Evolutionary conservation across 352 stramenopile species (phyloP), one percentile per base, ranked within the genome.

Genomic region (Pythium sp.): DNA sequence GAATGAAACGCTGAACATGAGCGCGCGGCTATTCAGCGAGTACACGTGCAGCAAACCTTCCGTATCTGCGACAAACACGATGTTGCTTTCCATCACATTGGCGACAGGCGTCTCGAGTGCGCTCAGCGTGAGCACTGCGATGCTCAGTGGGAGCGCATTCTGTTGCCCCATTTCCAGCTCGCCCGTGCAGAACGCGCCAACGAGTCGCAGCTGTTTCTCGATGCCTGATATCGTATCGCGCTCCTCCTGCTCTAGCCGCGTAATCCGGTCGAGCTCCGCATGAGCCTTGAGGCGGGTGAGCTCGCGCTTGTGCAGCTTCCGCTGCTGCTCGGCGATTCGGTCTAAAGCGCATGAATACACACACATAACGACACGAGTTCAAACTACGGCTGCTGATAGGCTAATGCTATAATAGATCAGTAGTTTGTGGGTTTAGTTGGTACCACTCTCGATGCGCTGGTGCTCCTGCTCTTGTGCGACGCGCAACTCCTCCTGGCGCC

Each of bases 121-220:
- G 56, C 38, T 59, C 34, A 69, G 24, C 8, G 70, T 62, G 30
- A 81, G 41, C 22, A 80, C 68, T n/a, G 65, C 70, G 20, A 71
- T 63, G 62, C 65, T 76, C 5, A 73, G 58, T 26, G 72, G 77
- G 28, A 77, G 49, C 46, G 55, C 30, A 32, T 32, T 32, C 20
- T 26, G 30, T 15, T 32, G 61, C 65, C 62, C 43, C 2, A 86
- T 22, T 14, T 43, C 18, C 14, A 90, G 67, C 12, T 86, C 80
- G 1, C 66, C 71, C 0, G 68, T 77, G 47, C 77, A 91, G 49
- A 87, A 87, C 0, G 85, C 75, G 0, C 80, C 83, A 0, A 91
- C 67, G 0, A 82, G 78, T 30, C 67, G 68, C 20, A 91, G 54
- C 43, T 78, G 73, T 59, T 75, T 69, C 64, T 92, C 83, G 15